Evolutionary conservation across 352 stramenopile genomes (phyloP).

Genomic region (Achlya hypogyna): DNA sequence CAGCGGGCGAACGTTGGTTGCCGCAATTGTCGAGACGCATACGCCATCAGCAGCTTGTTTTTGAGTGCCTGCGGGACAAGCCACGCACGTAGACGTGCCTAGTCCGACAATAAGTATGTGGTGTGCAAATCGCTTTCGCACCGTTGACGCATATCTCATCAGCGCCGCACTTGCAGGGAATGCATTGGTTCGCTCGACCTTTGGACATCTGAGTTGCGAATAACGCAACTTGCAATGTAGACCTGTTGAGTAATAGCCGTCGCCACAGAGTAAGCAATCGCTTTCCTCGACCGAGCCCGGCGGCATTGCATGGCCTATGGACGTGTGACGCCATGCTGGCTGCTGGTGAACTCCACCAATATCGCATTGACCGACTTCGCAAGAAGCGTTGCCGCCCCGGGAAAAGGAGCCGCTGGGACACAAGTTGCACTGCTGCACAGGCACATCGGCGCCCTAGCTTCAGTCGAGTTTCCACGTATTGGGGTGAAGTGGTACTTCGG

Average conservation of each 20-base stretch:
- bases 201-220: neutral
- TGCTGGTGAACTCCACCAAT: neutral
- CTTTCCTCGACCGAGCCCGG: neutral
- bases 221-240: too few species aligned
- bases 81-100: neutral
- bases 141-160: neutral
- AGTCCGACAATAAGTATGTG: neutral
- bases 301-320: neutral
- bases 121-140: neutral
- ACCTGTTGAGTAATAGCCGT: neutral
- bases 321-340: neutral
- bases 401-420: slow-evolving; percentile 9
- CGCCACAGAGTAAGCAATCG: neutral
- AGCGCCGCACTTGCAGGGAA: neutral
- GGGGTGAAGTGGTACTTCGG: neutral
- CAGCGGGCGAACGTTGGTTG: neutral
- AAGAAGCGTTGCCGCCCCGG: neutral
- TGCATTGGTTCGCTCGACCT: neutral
- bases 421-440: neutral
- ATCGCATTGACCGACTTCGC: neutral
- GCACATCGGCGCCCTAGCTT: slow-evolving; percentile 6
- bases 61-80: neutral
- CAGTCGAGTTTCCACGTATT: too few species aligned
- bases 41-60: neutral
- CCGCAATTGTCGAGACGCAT: neutral